phyloP scores from a whole-genome alignment of 169 alveolate species.

The Eimeria brunetti region DNA sequence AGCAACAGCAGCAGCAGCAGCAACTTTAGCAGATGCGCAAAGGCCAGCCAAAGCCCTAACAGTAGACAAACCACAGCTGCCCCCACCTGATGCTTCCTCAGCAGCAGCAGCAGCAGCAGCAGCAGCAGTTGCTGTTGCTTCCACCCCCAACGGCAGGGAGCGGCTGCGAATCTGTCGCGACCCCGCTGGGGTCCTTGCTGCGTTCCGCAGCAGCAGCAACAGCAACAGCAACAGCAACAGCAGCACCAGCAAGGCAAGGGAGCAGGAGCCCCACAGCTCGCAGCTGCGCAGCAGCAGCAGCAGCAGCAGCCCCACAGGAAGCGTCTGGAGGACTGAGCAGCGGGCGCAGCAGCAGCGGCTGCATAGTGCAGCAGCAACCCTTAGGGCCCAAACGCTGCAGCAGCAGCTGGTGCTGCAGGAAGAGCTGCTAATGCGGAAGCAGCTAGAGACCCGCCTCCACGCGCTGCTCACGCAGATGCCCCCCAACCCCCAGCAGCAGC shows the following conservation, averaged over 20 bases:
- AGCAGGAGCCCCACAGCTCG: neutral
- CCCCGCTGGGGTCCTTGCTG: constrained; percentile 7
- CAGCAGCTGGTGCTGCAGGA: constrained; percentile 66
- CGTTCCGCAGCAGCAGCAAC: neutral
- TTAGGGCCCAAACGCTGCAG: constrained; percentile 29
- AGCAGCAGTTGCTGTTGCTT: constrained; percentile 6
- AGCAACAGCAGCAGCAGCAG: neutral
- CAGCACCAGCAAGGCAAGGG: neutral
- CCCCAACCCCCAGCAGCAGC: constrained; percentile 9
- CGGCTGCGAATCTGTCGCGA: constrained; percentile 27
- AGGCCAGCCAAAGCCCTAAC: too few species aligned
- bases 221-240: neutral
- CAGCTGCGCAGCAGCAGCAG: constrained; percentile 50
- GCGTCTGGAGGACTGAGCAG: constrained; percentile 41
- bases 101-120: neutral
- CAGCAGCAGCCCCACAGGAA: constrained; percentile 6
- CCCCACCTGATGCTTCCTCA: constrained; percentile 4
- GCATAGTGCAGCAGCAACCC: constrained; percentile 38
- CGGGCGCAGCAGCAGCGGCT: constrained; percentile 42
- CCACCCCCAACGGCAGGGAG: neutral
- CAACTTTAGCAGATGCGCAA: neutral
- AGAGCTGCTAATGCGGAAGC: constrained; percentile 43
- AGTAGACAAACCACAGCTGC: neutral
- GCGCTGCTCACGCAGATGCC: constrained; percentile 23
- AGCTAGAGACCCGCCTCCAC: constrained; percentile 58